These are phyloP conservation scores for Escallonia rubra DNA, from an alignment of 129 eudicot species.

Conservation along the genomic window DNA sequence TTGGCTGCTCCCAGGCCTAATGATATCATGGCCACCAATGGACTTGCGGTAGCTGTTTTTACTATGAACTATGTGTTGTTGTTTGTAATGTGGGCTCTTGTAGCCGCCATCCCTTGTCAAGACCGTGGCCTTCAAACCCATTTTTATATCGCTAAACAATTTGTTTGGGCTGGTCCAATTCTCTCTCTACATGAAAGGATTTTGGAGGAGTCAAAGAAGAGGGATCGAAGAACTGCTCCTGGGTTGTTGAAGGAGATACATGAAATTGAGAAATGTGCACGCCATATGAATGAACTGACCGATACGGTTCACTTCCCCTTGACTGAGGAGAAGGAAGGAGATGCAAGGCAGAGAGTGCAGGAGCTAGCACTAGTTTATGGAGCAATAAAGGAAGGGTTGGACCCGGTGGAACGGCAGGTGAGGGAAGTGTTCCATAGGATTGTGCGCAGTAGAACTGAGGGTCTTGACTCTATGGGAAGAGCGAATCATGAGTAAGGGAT, in stretches of 20 bases:
- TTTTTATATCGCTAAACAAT: constrained; percentile 35
- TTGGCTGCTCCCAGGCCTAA: constrained; percentile 36
- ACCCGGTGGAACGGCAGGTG: constrained; percentile 68
- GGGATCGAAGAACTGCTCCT: constrained; percentile 44
- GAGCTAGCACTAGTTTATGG: constrained; percentile 39
- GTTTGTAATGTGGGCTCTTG: constrained; percentile 87
- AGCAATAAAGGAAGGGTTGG: constrained; percentile 48
- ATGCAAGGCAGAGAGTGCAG: constrained; percentile 40
- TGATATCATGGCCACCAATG: constrained; percentile 51
- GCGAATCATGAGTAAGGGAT: constrained; percentile 15
- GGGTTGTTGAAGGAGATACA: constrained; percentile 78
- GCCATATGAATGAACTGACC: constrained; percentile 41
- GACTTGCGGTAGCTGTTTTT: constrained; percentile 53
- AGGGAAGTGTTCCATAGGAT: constrained; percentile 66
- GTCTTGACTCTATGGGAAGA: constrained; percentile 30
- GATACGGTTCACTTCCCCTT: constrained; percentile 56
- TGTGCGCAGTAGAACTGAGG: constrained; percentile 43
- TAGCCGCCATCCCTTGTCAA: constrained; percentile 90
- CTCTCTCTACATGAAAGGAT: constrained; percentile 63
- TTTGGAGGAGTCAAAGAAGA: constrained; percentile 61
- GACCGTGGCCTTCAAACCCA: constrained; percentile 68
- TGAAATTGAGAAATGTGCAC: constrained; percentile 55
- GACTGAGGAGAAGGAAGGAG: constrained; percentile 47
- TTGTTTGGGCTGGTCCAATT: constrained; percentile 51
- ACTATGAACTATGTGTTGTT: constrained; percentile 63